Conservation (phyloP, 2,329 filamentous ascomycete genomes). For the Pleoardoris graminearum region DNA sequence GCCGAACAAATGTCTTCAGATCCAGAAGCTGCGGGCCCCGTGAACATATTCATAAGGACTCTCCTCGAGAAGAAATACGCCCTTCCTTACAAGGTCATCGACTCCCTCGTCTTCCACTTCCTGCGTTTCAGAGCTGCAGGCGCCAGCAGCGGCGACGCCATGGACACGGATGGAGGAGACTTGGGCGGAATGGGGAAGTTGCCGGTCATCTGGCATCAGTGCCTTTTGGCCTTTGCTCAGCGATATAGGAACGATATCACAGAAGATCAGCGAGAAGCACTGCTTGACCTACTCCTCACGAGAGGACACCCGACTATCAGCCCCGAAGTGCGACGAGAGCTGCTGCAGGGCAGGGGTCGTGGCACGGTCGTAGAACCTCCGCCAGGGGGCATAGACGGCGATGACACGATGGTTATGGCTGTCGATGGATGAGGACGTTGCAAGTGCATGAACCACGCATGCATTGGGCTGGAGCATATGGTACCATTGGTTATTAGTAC, state of each 20-base stretch:
- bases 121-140: slow-evolving; percentile 79
- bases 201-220: slow-evolving; percentile 96
- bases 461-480: not conserved
- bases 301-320: slow-evolving; percentile 87
- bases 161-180: slow-evolving; percentile 48
- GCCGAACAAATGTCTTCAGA: slow-evolving; percentile 84
- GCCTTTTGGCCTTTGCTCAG: slow-evolving; percentile 87
- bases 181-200: slow-evolving; percentile 63
- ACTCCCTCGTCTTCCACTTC: slow-evolving; percentile 95
- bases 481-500: no score
- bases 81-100: slow-evolving; percentile 90
- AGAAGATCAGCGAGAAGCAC: slow-evolving; percentile 87
- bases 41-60: slow-evolving; percentile 92
- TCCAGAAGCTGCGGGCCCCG: slow-evolving; percentile 84
- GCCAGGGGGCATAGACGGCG: slow-evolving; percentile 66
- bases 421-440: slow-evolving; percentile 11
- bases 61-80: slow-evolving; percentile 97
- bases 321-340: slow-evolving; percentile 84
- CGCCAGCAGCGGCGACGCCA: slow-evolving; percentile 61
- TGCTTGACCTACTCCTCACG: slow-evolving; percentile 82
- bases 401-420: slow-evolving; percentile 85
- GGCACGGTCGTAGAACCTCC: slow-evolving; percentile 70
- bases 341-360: slow-evolving; percentile 84
- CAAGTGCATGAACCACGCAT: not conserved
- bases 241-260: slow-evolving; percentile 95